phyloP scores from a whole-genome alignment of 345 rosid species.

The Salix suchowensis region DNA sequence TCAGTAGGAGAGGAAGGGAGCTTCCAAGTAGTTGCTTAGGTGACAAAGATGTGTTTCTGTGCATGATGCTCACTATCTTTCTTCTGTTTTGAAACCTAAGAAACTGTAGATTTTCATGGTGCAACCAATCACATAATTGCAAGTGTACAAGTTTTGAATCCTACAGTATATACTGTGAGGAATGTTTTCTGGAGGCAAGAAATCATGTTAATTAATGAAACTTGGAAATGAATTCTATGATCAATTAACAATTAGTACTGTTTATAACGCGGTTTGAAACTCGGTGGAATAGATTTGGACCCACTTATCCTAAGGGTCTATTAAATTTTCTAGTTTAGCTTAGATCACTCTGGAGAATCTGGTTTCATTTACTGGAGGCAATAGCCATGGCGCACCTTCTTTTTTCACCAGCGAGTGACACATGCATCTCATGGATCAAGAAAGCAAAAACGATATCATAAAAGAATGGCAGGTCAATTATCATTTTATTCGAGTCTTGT shows the following conservation, averaged over 20 bases:
- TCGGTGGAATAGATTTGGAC: not conserved
- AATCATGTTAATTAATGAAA: not conserved
- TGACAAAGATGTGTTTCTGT: constrained; percentile 14
- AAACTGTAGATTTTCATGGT: not conserved
- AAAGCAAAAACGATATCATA: no score
- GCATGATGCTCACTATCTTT: not conserved
- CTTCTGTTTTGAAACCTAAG: not conserved
- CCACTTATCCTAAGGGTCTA: not conserved
- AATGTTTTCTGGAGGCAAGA: not conserved
- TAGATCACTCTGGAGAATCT: constrained; percentile 6
- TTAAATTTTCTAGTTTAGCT: not conserved
- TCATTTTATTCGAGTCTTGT: no score
- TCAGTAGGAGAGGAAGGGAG: constrained; percentile 18
- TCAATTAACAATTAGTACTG: not conserved
- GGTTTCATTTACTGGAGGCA: not conserved
- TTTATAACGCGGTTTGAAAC: constrained; percentile 1
- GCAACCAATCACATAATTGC: not conserved
- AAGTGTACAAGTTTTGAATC: not conserved
- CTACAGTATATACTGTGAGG: no score
- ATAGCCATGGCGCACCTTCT: not conserved
- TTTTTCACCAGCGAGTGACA: not conserved
- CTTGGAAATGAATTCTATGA: not conserved
- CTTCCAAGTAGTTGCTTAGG: constrained; percentile 41
- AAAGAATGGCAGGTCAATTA: no score
- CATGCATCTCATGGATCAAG: not conserved